A percentile compares a stretch with the other conserved stretches of the same genome.
These are phyloP conservation scores for Tolypocladium pustulatum DNA, from an alignment of 2,329 filamentous ascomycete species.

Conservation along the genomic window DNA sequence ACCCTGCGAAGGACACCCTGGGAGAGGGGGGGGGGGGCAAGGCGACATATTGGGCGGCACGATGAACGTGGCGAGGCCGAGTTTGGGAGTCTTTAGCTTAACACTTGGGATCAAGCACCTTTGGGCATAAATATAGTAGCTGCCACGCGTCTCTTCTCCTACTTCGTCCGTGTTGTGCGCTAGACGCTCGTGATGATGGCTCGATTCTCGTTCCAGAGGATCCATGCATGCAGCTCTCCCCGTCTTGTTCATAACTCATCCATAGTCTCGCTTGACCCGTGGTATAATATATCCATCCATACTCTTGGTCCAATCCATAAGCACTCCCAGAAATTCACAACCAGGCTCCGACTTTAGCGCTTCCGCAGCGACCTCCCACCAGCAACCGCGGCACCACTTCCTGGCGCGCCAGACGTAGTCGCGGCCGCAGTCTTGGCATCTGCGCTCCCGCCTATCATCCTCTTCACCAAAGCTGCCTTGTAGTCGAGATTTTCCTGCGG, in stretches of 20 bases:
- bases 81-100: background rate
- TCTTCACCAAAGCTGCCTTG: constrained; percentile 33
- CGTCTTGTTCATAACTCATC: background rate
- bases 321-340: background rate
- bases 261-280: background rate
- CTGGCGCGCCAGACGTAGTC: background rate
- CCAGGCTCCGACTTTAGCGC: background rate
- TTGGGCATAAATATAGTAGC: background rate
- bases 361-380: constrained; percentile 13
- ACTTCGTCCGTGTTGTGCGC: background rate
- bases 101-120: background rate
- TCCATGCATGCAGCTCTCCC: background rate
- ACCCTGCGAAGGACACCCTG: background rate
- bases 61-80: background rate
- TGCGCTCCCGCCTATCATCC: constrained; percentile 23
- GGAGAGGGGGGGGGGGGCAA: background rate
- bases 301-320: background rate
- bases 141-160: background rate
- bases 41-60: background rate
- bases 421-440: constrained; percentile 4
- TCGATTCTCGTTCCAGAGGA: background rate
- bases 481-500: constrained; percentile 31
- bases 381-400: constrained; percentile 1
- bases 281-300: background rate
- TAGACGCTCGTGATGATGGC: background rate